Conservation (phyloP, 2,329 filamentous ascomycete species). For the Zasmidium angulare region DNA sequence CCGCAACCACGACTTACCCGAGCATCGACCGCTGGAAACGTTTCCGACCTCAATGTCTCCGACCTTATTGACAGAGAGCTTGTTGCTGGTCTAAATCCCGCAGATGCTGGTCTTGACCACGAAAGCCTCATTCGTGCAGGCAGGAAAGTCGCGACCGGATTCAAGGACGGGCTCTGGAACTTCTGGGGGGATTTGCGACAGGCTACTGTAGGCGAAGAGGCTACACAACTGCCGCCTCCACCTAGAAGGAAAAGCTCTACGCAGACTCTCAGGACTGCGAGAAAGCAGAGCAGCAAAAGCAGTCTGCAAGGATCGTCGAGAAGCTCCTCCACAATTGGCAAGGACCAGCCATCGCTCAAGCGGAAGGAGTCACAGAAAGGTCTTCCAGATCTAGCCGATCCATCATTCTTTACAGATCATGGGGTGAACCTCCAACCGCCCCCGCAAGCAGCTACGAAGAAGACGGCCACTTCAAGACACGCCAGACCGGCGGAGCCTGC, state of each 20-base stretch:
- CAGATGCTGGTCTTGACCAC: conserved; percentile 41
- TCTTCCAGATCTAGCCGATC: conserved; percentile 28
- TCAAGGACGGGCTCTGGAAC: conserved; percentile 85
- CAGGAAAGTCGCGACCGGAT: conserved; percentile 84
- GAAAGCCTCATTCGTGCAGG: conserved; percentile 56
- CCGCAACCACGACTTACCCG: conserved; percentile 5
- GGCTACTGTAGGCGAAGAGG: conserved; percentile 93
- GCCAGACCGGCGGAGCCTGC: conserved; percentile 17
- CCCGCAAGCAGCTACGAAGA: conserved; percentile 25
- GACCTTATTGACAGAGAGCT: no score
- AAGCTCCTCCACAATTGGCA: conserved; percentile 22
- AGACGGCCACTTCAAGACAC: conserved; percentile 22
- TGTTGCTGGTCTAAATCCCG: neutral
- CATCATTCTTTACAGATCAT: conserved; percentile 33
- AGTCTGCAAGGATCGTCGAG: conserved; percentile 23
- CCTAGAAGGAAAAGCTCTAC: conserved; percentile 26
- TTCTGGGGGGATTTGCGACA: conserved; percentile 95
- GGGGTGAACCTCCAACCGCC: conserved; percentile 17
- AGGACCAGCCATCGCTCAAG: conserved; percentile 16
- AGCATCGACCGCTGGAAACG: conserved; percentile 2
- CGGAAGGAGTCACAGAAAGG: conserved; percentile 25
- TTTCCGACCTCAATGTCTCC: no score
- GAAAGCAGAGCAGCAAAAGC: conserved; percentile 30
- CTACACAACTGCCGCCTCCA: conserved; percentile 53
- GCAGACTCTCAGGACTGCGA: conserved; percentile 24